Evolutionary conservation across 495 filamentous ascomycete species (phyloP).

Genomic region (Schizothecium vesticola): DNA sequence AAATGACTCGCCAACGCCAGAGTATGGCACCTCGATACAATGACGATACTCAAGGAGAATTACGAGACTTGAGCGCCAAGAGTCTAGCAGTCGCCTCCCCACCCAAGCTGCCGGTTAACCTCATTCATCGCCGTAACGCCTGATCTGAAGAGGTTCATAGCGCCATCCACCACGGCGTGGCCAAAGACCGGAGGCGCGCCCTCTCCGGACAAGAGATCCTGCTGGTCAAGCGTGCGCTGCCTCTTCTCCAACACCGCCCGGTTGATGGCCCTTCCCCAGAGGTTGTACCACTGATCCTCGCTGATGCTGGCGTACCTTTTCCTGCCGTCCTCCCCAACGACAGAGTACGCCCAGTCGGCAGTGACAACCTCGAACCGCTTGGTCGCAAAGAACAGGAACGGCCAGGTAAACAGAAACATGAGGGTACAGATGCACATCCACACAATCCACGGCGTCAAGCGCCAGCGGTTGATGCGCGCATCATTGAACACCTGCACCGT

Average conservation of each 20-base stretch:
- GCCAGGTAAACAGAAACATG: conserved; percentile 59
- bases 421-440: conserved; percentile 58
- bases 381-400: conserved; percentile 56
- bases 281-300: conserved; percentile 44
- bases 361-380: conserved; percentile 55
- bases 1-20: background rate
- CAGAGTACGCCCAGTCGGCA: conserved; percentile 49
- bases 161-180: conserved; percentile 24
- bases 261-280: conserved; percentile 41
- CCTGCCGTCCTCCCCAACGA: conserved; percentile 15
- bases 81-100: conserved; percentile 29
- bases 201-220: conserved; percentile 35
- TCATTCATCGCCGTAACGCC: conserved; percentile 40
- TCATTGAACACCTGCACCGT: conserved; percentile 51
- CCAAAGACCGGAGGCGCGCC: conserved; percentile 25
- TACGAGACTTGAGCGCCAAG: background rate
- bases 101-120: conserved; percentile 43
- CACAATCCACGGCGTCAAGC: conserved; percentile 49
- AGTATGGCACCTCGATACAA: background rate
- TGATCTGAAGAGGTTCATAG: conserved; percentile 29
- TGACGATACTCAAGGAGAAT: background rate
- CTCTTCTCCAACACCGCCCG: conserved; percentile 38
- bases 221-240: conserved; percentile 35
- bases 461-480: conserved; percentile 50
- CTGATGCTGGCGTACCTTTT: conserved; percentile 43